Conservation (phyloP, 2,329 filamentous ascomycete genomes). For the Hyphodiscus sp. region DNA sequence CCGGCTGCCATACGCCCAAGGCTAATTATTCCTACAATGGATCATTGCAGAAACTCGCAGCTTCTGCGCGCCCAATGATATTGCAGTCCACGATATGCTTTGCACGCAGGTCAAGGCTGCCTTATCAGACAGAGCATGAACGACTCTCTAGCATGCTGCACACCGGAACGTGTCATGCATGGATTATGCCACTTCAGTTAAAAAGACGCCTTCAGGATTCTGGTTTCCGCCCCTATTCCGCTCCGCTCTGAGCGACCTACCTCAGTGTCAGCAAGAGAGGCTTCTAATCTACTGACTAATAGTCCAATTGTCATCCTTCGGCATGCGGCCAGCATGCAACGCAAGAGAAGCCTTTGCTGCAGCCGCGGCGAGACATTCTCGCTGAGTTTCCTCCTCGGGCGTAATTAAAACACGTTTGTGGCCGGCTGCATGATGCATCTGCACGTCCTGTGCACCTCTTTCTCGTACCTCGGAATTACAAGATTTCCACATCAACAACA, state of each 20-base stretch:
- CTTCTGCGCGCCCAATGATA: neutral
- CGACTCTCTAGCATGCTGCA: neutral
- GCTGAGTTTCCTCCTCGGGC: neutral
- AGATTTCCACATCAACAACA: too few relatives aligned
- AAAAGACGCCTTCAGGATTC: neutral
- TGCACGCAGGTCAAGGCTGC: neutral
- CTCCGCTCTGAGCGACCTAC: too few relatives aligned
- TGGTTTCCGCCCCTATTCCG: neutral
- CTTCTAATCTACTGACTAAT: neutral
- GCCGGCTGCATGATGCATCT: neutral
- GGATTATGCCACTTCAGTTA: neutral
- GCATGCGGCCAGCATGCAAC: neutral
- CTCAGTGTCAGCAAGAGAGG: neutral
- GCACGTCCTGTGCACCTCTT: neutral
- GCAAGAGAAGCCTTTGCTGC: neutral
- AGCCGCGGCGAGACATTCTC: neutral
- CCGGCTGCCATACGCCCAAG: neutral
- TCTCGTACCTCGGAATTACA: too few relatives aligned
- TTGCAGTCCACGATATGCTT: neutral
- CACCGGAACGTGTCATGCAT: neutral
- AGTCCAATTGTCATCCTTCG: too few relatives aligned
- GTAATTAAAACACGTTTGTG: too few relatives aligned
- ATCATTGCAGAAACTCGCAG: neutral
- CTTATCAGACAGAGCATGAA: neutral
- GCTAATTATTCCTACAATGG: neutral